Base-by-base conservation (phyloP, 2,329 filamentous ascomycete genomes). In the Elsinoe ampelina region DNA sequence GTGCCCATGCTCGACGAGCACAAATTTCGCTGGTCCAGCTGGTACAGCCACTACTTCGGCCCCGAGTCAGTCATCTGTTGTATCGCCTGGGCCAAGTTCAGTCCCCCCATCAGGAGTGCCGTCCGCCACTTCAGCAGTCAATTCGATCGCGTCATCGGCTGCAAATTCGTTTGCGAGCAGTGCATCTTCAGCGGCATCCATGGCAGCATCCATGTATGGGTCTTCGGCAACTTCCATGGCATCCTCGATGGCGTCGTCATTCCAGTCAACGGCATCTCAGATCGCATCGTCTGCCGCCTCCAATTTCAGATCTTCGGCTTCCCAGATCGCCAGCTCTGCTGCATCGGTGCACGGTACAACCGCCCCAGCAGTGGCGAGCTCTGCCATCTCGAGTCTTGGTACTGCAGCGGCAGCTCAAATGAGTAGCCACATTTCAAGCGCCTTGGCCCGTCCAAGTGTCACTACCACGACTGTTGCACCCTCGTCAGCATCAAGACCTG, bases 181-280 rank as follows among this genome's bases (percentile, higher is more conserved):
- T 39, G 43, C 55, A 15, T 51, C 55, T 5, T 48, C 32, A 6
- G 55, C 43, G 17, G 55, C 55, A 26, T 48, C 22, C 3, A 48
- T 48, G 41, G 47, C 55, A 42, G 38, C 55, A 15, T 57, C 55
- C 13, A 51, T 43, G 47, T 41, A 41, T 20, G 30, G 35, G 13
- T 47, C 54, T 38, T 42, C 54, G 4, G 39, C 42, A 39, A 42
- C 41, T 7, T 56, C 54, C 2, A 47, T 48, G 54, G 54, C 54
- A 13, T 22, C 41, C 8, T 51, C 55, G n/a, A 41, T 51, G 35
- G 43, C 55, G 20, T 51, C 43, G 5, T 41, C 55, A 2, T 50
- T 57, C 19, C 55, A 43, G n/a, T 57, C 55, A 13, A 57, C 55
- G 22, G 47, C 55, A 52, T 57, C 55, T 13, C 54, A 56, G 13